These are phyloP conservation scores for Glycine tomentella DNA, from an alignment of 306 rosid genomes.

Conservation along the genomic window DNA sequence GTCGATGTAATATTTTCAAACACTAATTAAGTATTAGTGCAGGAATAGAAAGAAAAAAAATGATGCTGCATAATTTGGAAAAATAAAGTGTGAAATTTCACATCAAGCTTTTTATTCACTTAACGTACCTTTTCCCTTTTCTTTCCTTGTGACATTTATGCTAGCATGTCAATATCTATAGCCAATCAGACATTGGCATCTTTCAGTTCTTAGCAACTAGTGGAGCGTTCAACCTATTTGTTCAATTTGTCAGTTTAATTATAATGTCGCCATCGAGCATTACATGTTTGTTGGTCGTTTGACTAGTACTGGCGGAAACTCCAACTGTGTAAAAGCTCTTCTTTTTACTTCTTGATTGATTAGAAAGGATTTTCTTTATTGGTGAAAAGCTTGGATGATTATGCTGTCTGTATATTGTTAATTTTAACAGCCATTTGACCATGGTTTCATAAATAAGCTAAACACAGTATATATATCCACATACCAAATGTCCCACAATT, in stretches of 20 bases:
- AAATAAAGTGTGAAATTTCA: neutral
- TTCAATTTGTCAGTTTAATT: conserved; percentile 10
- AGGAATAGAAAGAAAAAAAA: too few relatives aligned
- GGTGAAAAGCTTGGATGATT: conserved; percentile 15
- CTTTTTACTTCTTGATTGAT: conserved; percentile 9
- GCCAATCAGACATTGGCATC: neutral
- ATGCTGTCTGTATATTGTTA: neutral
- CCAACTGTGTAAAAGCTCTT: neutral
- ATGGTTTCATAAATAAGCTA: conserved; percentile 16
- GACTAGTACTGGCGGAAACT: conserved; percentile 37
- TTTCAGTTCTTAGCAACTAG: conserved; percentile 3
- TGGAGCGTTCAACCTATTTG: conserved; percentile 14
- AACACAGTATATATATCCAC: neutral
- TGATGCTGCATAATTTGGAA: too few relatives aligned
- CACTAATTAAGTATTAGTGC: too few relatives aligned
- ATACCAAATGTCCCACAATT: neutral
- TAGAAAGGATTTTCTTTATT: conserved; percentile 20
- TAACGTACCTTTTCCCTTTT: neutral
- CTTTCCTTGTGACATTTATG: neutral
- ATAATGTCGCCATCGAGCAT: conserved; percentile 24
- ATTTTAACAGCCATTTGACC: neutral
- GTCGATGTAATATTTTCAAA: too few relatives aligned
- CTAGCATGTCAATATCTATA: neutral
- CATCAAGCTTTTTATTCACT: neutral
- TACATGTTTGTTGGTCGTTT: conserved; percentile 32